Base-by-base conservation (phyloP, 495 filamentous ascomycete species). In the Penicillium bialowiezense region DNA sequence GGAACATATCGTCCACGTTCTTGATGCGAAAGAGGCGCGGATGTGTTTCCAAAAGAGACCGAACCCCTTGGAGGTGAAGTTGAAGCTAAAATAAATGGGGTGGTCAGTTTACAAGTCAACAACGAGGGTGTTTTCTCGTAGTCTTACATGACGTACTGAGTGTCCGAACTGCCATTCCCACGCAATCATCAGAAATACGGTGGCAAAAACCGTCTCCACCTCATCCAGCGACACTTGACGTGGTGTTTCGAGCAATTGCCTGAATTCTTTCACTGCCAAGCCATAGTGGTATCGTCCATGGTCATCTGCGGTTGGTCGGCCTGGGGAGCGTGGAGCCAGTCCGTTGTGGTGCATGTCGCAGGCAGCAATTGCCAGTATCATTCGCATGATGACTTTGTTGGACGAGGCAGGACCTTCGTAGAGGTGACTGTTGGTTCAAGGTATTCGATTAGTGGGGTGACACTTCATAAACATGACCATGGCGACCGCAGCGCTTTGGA, bases 141-240 rank as follows among this genome's bases (percentile, higher is more conserved):
- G n/a, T 31, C 28, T 40, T 33, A 48, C 45, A 61, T 70, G 68
- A 17, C 64, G 67, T 9, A 73, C 58, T 3, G 60, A 71, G 35
- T 71, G 59, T 10, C 70, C 70, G 44, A 69, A 73, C 37, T 73
- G 65, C 68, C 70, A 73, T 50, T 73, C 70, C 31, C 70, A 73
- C 0, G 60, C 62, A 23, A 71, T 53, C 70, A 73, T 73, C 26
- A 73, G 39, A 13, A 73, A 73, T 56, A 73, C 69, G 2, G 64
- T 73, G 12, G 65, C 67, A 44, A 73, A 70, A 15, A 73, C 69
- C 19, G 55, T 69, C 42, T 71, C 68, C 13, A 70, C 36, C 41
- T 70, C 68, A 19, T 42, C 51, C 0, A 59, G 44, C 7, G 68
- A 66, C 14, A 70, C 52, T 1, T 60, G 46, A 9, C 50, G 52